Base-by-base conservation (phyloP, 2,329 filamentous ascomycete species). In the Metarhizium album region DNA sequence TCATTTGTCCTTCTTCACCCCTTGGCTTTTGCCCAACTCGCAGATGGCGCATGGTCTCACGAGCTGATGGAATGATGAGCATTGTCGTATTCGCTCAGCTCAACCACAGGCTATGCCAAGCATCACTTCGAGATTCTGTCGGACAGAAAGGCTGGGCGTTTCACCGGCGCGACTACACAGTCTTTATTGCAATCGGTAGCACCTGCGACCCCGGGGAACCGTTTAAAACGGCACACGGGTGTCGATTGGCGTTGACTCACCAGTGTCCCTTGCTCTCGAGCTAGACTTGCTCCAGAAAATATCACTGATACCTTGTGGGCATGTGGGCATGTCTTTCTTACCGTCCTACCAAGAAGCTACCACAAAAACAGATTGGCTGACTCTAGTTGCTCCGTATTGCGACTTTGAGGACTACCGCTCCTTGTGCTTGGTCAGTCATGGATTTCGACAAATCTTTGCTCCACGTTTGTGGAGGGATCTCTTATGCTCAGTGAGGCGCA, bases 281-380 rank as follows among this genome's bases (percentile, higher is more conserved):
- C n/a, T 22, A 11, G 33, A 13, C 33, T 35, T 35, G 33, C 7
- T 35, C 4, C 33, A 29, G 3, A n/a, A 35, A 4, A 4, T 35
- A 13, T 35, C 11, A 13, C 16, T 35, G 33, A 35, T 35, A 14
- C 14, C 7, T 14, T 35, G 33, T 35, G 33, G 33, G 33, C 33
- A 4, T 35, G 38, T 23, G 40, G 53, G 18, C 51, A 67, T 67
- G 65, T 45, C 56, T 40, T 54, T 59, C 11, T 69, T 74, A n/a
- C 77, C 78, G 1, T 76, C 78, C 0, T 82, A 82, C 60, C 64
- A 69, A 47, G 71, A 79, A 52, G 77, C 78, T 48, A 71, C 67
- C 2, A 58, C 66, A 7, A 63, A 60, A 9, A 59, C 60, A 22
- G 71, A 80, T 65, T 79, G 76, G 74, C 65, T 79, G 16, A 61